These are phyloP conservation scores for Calonectria montana DNA, from an alignment of 2,329 filamentous ascomycete genomes.

Conservation along the genomic window DNA sequence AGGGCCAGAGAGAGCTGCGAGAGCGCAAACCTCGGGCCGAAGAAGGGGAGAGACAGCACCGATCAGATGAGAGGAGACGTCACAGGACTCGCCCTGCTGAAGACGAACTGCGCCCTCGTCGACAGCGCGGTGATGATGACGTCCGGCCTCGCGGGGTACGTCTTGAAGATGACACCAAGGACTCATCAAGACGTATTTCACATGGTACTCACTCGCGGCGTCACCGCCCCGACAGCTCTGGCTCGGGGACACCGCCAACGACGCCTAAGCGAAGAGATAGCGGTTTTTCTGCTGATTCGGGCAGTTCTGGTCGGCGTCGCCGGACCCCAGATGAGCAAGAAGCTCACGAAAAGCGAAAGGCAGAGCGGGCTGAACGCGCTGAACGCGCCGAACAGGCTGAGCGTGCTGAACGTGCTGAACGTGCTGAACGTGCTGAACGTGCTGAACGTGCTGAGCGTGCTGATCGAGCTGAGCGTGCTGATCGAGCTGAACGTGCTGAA, in stretches of 20 bases:
- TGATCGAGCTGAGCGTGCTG: neutral
- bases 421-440: constrained; percentile 4
- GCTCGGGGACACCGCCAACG: constrained; percentile 50
- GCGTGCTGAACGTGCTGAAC: constrained; percentile 44
- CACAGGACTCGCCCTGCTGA: constrained; percentile 37
- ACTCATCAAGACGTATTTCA: constrained; percentile 33
- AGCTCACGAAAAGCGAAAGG: constrained; percentile 61
- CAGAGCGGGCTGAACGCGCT: constrained; percentile 51
- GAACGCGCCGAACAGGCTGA: constrained; percentile 47
- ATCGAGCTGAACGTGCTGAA: constrained; percentile 52
- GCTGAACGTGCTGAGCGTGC: constrained; percentile 57
- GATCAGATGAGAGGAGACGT: constrained; percentile 44
- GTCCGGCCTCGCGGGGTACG: constrained; percentile 25
- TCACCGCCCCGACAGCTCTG: constrained; percentile 52
- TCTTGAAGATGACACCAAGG: constrained; percentile 35
- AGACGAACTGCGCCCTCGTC: constrained; percentile 34
- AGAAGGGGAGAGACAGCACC: constrained; percentile 38
- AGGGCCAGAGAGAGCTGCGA: constrained; percentile 28
- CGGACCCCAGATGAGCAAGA: constrained; percentile 63
- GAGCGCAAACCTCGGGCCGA: constrained; percentile 40
- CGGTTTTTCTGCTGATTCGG: constrained; percentile 56
- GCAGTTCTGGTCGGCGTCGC: constrained; percentile 47
- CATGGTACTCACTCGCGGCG: constrained; percentile 48
- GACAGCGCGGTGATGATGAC: constrained; percentile 36
- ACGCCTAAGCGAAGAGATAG: constrained; percentile 60